Conservation (phyloP, 306 rosid genomes). For the Crotalaria pallida region DNA sequence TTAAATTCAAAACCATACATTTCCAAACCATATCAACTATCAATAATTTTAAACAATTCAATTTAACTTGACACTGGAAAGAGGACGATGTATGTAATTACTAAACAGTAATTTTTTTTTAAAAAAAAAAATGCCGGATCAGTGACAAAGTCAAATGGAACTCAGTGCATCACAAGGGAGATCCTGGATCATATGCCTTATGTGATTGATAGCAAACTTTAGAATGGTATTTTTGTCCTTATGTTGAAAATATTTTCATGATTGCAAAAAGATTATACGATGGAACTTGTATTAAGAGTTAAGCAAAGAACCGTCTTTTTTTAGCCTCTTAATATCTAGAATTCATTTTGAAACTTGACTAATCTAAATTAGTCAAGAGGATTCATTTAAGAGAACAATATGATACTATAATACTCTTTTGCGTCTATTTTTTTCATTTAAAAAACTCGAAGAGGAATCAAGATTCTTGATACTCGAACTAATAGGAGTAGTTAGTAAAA, state of each 20-base stretch:
- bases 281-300: neutral
- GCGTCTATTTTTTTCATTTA: too few relatives aligned
- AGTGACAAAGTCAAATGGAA: conserved; percentile 16
- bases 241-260: neutral
- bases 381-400: too few relatives aligned
- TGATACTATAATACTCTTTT: too few relatives aligned
- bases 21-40: neutral
- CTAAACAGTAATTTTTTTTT: neutral
- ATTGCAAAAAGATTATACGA: neutral
- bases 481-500: neutral
- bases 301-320: neutral
- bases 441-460: too few relatives aligned
- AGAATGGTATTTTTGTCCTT: neutral
- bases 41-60: neutral
- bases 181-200: neutral
- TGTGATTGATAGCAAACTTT: neutral
- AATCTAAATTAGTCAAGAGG: too few relatives aligned
- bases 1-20: too few relatives aligned
- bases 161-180: neutral
- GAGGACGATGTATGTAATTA: neutral
- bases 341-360: too few relatives aligned
- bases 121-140: neutral
- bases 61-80: neutral
- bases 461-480: too few relatives aligned
- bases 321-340: too few relatives aligned